These are phyloP conservation scores for Aschersonia sp. DNA, from an alignment of 2,329 filamentous ascomycete genomes.

Conservation along the genomic window DNA sequence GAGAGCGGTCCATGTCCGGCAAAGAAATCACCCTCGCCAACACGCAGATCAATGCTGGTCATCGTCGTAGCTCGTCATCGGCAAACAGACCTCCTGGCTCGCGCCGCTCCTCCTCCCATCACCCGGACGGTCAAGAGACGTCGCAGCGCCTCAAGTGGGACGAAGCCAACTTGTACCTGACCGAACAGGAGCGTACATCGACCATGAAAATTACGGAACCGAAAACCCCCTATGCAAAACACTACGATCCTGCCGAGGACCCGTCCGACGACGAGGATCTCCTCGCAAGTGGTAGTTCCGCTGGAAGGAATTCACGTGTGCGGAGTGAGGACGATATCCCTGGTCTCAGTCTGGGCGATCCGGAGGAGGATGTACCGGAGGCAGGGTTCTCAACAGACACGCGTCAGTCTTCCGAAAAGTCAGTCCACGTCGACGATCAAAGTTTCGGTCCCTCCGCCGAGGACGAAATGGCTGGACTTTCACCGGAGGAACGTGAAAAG, in stretches of 20 bases:
- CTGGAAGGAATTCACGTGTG: conserved; percentile 21
- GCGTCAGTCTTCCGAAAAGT: conserved; percentile 39
- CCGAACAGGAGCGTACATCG: conserved; percentile 84
- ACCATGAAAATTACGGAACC: conserved; percentile 99
- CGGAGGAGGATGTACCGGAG: conserved; percentile 57
- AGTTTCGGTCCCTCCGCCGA: conserved; percentile 45
- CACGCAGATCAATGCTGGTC: conserved; percentile 86
- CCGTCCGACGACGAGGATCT: conserved; percentile 62
- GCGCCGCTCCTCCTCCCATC: conserved; percentile 54
- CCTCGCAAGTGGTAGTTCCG: conserved; percentile 13
- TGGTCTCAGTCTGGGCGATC: conserved; percentile 80
- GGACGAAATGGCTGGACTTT: conserved; percentile 37
- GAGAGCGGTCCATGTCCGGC: conserved; percentile 37
- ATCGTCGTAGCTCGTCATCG: conserved; percentile 69
- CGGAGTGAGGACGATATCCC: conserved; percentile 64
- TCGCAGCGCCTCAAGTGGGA: conserved; percentile 89
- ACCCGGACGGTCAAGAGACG: conserved; percentile 28
- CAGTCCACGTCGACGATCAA: conserved; percentile 64
- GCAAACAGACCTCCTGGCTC: conserved; percentile 46
- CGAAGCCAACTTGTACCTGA: conserved; percentile 92
- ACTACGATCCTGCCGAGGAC: conserved; percentile 82
- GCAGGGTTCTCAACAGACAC: conserved; percentile 17
- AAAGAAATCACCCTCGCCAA: conserved; percentile 91
- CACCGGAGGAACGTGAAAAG: conserved; percentile 70
- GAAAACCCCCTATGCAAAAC: conserved; percentile 89